Percentiles rank a stretch among this genome's conserved stretches.
Conservation (phyloP, 208 protist genomes). For the Trypanosoma scelopori region DNA sequence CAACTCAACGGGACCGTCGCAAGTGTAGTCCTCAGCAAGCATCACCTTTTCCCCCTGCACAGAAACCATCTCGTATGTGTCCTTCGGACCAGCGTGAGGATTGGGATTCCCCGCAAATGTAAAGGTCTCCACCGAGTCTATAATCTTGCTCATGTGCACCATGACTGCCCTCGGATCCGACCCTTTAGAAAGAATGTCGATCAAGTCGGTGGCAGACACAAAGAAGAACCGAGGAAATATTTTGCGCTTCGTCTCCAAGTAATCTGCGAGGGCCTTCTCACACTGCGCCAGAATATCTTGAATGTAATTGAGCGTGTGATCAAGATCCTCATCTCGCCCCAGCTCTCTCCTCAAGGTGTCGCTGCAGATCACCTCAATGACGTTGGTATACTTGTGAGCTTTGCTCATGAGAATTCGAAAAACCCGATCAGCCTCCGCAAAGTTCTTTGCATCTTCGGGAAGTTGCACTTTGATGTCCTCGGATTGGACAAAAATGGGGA, state of each 20-base stretch:
- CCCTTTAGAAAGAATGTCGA: slow-evolving; percentile 98
- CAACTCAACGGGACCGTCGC: slow-evolving; percentile 95
- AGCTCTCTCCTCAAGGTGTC: slow-evolving; percentile 84
- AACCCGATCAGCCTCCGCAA: slow-evolving; percentile 89
- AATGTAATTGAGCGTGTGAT: slow-evolving; percentile 91
- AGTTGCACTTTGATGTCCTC: slow-evolving; percentile 97
- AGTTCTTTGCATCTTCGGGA: slow-evolving; percentile 95
- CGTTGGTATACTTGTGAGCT: slow-evolving; percentile 89
- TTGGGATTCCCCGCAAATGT: slow-evolving; percentile 84
- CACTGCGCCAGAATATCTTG: slow-evolving; percentile 93
- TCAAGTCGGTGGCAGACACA: slow-evolving; percentile 93
- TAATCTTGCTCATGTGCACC: slow-evolving; percentile 97
- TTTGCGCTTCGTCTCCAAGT: slow-evolving; percentile 97
- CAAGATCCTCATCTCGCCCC: slow-evolving; percentile 84
- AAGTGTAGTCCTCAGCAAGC: slow-evolving; percentile 88
- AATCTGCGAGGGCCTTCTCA: slow-evolving; percentile 97
- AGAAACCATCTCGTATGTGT: slow-evolving; percentile 92
- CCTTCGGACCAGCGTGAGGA: slow-evolving; percentile 46
- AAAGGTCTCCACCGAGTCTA: slow-evolving; percentile 93
- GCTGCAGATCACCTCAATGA: slow-evolving; percentile 90
- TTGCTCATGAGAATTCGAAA: slow-evolving; percentile 93
- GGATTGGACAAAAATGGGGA: slow-evolving; percentile 98
- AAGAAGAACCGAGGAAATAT: slow-evolving; percentile 99
- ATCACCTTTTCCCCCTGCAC: slow-evolving; percentile 94
- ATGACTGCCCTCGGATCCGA: slow-evolving; percentile 93